A percentile compares a stretch with the other conserved stretches of the same genome.
Conservation (phyloP, 2,329 filamentous ascomycete species). For the Penicillium sp. region DNA sequence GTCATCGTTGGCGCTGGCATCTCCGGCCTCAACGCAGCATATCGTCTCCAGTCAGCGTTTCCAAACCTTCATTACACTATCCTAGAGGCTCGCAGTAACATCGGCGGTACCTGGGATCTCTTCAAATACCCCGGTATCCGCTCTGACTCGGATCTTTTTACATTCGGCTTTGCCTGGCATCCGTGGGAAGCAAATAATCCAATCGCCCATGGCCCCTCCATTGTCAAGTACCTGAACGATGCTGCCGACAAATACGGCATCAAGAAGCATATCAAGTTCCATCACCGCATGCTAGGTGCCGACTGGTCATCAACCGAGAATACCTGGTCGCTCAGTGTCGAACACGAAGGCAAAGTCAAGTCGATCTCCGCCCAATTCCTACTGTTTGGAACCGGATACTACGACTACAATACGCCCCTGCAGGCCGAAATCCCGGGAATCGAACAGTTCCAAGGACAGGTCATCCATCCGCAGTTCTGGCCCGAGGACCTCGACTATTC, state of each 20-base stretch:
- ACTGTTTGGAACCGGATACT: conserved; percentile 62
- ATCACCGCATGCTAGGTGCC: conserved; percentile 45
- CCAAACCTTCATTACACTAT: conserved; percentile 44
- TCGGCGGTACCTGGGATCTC: conserved; percentile 52
- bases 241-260: conserved; percentile 5
- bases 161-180: conserved; percentile 60
- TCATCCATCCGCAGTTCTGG: conserved; percentile 70
- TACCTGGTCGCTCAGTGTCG: conserved; percentile 47
- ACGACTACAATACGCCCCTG: conserved; percentile 61
- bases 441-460: conserved; percentile 56
- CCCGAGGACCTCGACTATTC: conserved; percentile 59
- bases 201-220: conserved; percentile 41
- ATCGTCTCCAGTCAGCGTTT: conserved; percentile 39
- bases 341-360: conserved; percentile 25
- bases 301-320: conserved; percentile 51
- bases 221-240: conserved; percentile 3
- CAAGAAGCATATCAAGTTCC: conserved; percentile 32
- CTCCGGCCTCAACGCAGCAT: conserved; percentile 49
- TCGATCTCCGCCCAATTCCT: conserved; percentile 39
- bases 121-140: conserved; percentile 48
- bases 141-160: conserved; percentile 53
- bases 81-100: conserved; percentile 44
- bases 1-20: conserved; percentile 48
- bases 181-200: conserved; percentile 53
- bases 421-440: conserved; percentile 59